phyloP scores from a whole-genome alignment of 2,329 filamentous ascomycete species.

The Truncatella angustata region DNA sequence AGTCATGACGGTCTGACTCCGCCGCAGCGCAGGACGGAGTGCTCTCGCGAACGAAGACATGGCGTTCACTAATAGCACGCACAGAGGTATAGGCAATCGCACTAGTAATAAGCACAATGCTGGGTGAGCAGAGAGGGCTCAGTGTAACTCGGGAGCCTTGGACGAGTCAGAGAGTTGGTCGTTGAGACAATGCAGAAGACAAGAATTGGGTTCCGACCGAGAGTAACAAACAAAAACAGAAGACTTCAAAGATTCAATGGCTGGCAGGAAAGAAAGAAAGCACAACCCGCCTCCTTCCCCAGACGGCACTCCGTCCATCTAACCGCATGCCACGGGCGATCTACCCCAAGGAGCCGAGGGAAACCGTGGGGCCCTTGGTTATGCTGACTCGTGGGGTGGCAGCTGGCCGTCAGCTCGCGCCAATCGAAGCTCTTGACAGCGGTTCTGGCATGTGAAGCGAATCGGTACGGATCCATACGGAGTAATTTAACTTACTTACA shows the following conservation, averaged over 20 bases:
- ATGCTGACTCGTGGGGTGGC: slow-evolving; percentile 4
- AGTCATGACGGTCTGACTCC: slow-evolving; percentile 35
- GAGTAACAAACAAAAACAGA: too few species aligned
- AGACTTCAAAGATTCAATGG: too few species aligned
- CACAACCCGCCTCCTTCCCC: slow-evolving; percentile 6
- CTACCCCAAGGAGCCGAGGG: slow-evolving; percentile 18
- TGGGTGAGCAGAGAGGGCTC: too few species aligned
- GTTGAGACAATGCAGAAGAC: too few species aligned
- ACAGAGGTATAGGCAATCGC: too few species aligned
- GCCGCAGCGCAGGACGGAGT: slow-evolving; percentile 50
- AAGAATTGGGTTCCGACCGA: background rate
- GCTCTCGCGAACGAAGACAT: slow-evolving; percentile 51
- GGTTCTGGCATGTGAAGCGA: background rate
- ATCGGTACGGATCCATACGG: too few species aligned
- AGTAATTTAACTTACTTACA: too few species aligned
- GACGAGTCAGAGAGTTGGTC: too few species aligned
- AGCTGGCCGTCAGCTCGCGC: background rate
- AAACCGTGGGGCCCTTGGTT: slow-evolving; percentile 18
- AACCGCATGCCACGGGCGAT: slow-evolving; percentile 3
- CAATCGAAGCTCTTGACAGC: background rate
- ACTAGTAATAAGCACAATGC: too few species aligned
- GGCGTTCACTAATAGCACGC: slow-evolving; percentile 10
- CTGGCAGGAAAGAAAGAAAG: background rate
- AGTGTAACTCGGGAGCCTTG: too few species aligned
- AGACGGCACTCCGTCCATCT: slow-evolving; percentile 4